Evolutionary conservation across 139 green algal genomes (phyloP).

Genomic region (Chlorella sorokiniana): DNA sequence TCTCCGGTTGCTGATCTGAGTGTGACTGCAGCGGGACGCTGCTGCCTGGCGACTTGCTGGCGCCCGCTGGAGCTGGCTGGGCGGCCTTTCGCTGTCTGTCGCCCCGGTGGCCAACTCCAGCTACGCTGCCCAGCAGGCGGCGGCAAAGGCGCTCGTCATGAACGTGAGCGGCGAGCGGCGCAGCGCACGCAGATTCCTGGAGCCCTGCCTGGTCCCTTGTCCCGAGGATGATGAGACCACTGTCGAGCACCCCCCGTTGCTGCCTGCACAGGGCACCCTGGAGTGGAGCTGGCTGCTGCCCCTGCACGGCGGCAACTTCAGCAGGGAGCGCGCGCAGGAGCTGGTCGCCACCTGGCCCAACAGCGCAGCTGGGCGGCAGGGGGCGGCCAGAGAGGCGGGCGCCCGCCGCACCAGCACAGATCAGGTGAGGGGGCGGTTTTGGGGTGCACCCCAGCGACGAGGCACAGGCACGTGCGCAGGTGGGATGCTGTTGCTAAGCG

Average conservation of each 20-base stretch:
- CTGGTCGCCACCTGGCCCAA: not conserved
- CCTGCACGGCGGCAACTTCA: slow-evolving; percentile 2
- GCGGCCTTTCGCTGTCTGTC: not conserved
- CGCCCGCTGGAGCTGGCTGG: slow-evolving; percentile 1
- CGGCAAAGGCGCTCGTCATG: not conserved
- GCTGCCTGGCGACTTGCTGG: slow-evolving; percentile 10
- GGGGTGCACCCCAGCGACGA: too few species aligned
- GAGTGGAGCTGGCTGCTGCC: slow-evolving; percentile 17
- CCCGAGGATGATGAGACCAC: too few species aligned
- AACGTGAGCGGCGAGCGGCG: not conserved
- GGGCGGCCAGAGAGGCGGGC: too few species aligned
- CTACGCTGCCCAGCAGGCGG: not conserved
- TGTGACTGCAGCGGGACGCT: not conserved
- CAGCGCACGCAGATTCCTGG: not conserved
- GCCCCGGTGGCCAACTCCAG: not conserved
- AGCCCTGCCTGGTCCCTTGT: too few species aligned
- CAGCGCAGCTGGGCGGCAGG: not conserved
- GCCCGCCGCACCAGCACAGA: too few species aligned
- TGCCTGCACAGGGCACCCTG: not conserved
- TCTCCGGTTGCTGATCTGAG: not conserved
- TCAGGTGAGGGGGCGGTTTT: too few species aligned
- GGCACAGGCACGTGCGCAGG: not conserved
- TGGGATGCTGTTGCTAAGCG: not conserved
- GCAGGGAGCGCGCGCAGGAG: slow-evolving; percentile 3
- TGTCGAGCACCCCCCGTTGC: too few species aligned